Evolutionary conservation across 2,329 filamentous ascomycete species (phyloP).

Genomic region (Colletotrichum navitas): DNA sequence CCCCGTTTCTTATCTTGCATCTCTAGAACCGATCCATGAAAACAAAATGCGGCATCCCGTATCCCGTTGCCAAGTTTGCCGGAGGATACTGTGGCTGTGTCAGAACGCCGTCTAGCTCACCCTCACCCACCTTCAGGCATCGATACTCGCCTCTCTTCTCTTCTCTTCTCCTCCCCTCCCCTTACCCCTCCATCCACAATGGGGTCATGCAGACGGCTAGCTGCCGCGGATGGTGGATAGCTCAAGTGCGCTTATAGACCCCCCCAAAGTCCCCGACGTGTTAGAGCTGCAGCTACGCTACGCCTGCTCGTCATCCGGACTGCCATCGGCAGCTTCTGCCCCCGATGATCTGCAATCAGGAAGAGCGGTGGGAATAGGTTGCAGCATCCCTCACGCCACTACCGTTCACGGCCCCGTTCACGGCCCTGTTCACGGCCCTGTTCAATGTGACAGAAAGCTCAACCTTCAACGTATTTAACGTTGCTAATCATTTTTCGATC

Average conservation of each 20-base stretch:
- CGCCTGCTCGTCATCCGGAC: constrained; percentile 36
- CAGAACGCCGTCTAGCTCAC: constrained; percentile 30
- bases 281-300: constrained; percentile 35
- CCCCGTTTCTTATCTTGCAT: constrained; percentile 13
- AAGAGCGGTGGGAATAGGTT: constrained; percentile 38
- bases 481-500: neutral
- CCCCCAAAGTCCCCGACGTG: constrained; percentile 13
- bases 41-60: constrained; percentile 27
- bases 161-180: neutral
- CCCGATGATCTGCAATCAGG: constrained; percentile 32
- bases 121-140: constrained; percentile 19
- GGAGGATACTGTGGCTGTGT: constrained; percentile 18
- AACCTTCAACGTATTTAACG: neutral
- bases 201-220: constrained; percentile 39
- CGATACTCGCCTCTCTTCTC: constrained; percentile 7
- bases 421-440: constrained; percentile 1
- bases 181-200: constrained; percentile 12
- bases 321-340: constrained; percentile 17
- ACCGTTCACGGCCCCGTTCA: constrained; percentile 9
- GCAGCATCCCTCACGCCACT: constrained; percentile 32
- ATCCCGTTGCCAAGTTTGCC: constrained; percentile 15
- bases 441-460: constrained; percentile 22
- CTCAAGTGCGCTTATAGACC: constrained; percentile 30
- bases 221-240: constrained; percentile 23
- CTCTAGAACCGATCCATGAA: constrained; percentile 19